Base-by-base conservation (phyloP, 2,329 filamentous ascomycete species). In the Fusarium xylarioides region DNA sequence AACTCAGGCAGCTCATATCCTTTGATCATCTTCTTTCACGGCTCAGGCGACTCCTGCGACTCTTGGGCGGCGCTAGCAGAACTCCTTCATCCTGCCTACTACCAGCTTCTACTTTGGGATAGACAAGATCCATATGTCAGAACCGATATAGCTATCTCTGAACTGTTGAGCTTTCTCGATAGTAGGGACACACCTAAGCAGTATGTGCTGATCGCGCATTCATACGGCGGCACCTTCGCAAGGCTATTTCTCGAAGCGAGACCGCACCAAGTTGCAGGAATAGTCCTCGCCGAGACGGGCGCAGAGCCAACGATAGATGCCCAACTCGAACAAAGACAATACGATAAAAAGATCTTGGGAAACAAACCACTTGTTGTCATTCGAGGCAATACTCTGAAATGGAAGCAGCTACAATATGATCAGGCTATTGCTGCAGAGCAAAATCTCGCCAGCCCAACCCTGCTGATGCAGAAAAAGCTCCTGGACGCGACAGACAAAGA, bases 241-340 rank as follows among this genome's bases (percentile, higher is more conserved):
- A 57, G 71, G 18, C 43, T 66, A 1, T 76, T 73, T 30, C 61
- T 76, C 2, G 70, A 76, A 18, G 55, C 52, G 12, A 62, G 59
- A 19, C 64, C 50, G 14, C 23, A 55, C 6, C 49, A 72, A 14
- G 63, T 76, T 8, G 72, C 68, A 2, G 74, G 74, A 11, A 66
- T 76, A 62, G 65, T 76, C 5, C 73, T 76, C 9, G 74, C 63
- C 4, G 74, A 76, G 23, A 76, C 74, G 2, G 74, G 74, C 9
- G 74, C 76, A 23, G 74, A 76, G 35, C 74, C 74, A 11, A 71
- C 46, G 16, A 50, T 72, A 49, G 70, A 63, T 11, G 19, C 58
- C 1, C 11, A 26, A 49, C 35, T 70, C 3, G 74, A 75, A 28
- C 46, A 75, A 30, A 11, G 47, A 4, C 74, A 76, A 28, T 76